Percentiles rank a stretch among this genome's conserved stretches.
Evolutionary conservation across 192 early-diverging fungal species (phyloP).

Genomic region (Gamsiella multidivaricata): DNA sequence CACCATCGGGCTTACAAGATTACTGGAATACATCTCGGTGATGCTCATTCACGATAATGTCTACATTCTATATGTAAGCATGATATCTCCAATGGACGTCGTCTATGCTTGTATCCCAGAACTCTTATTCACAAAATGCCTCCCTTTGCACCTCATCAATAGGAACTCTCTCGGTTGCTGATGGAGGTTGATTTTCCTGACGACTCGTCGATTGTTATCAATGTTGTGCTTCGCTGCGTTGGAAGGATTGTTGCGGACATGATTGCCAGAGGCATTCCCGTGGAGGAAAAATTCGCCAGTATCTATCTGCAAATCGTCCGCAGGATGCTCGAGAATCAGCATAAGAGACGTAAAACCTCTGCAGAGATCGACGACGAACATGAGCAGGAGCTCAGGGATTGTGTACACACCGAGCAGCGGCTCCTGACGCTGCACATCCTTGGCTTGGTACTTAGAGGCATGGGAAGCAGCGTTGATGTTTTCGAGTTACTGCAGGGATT

Average conservation of each 20-base stretch:
- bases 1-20: constrained; percentile 40
- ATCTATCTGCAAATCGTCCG: constrained; percentile 54
- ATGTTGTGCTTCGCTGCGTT: constrained; percentile 50
- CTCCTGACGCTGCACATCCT: constrained; percentile 47
- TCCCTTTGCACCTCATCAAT: too few relatives aligned
- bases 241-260: constrained; percentile 48
- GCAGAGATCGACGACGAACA: constrained; percentile 3
- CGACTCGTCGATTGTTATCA: constrained; percentile 43
- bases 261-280: constrained; percentile 28
- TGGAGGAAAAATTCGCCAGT: constrained; percentile 50
- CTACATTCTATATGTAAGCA: constrained; percentile 51
- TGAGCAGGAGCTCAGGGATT: constrained; percentile 45
- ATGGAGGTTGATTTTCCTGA: constrained; percentile 51
- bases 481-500: constrained; percentile 55
- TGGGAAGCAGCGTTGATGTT: constrained; percentile 31
- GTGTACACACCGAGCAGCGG: constrained; percentile 51
- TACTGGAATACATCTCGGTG: constrained; percentile 50
- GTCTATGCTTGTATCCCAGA: too few relatives aligned
- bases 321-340: constrained; percentile 36
- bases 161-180: constrained; percentile 51
- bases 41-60: constrained; percentile 52
- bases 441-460: constrained; percentile 47
- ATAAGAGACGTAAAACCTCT: neutral
- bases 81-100: neutral
- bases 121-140: too few relatives aligned